Evolutionary conservation across 108 stramenopile genomes (phyloP), one percentile per base, ranked within the genome.

Genomic region (Asterionellopsis glacialis): DNA sequence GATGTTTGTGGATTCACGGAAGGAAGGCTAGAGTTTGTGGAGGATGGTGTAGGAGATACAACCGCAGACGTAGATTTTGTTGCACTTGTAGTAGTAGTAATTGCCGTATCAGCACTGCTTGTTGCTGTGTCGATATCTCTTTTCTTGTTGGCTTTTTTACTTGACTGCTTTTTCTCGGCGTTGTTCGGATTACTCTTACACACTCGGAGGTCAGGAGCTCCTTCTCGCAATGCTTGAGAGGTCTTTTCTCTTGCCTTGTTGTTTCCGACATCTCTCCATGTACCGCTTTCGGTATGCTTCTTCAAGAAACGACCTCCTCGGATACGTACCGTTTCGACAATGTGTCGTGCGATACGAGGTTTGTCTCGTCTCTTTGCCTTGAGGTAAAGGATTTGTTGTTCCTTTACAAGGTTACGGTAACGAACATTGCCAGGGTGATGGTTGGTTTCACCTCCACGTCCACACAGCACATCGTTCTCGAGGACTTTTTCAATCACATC

Each of bases 381-480:
- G 47, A 84, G 51, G 28, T 84, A 84, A 43, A 70, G 62, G 21
- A 68, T 65, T 56, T 79, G 83, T 54, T 70, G 74, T 12, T 65
- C 65, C 69, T 79, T 79, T 58, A 84, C 83, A 12, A 79, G 72
- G 16, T 58, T 28, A 11, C 90, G 82, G 59, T 87, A 91, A 24
- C 63, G 45, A n/a, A 85, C 64, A 59, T 91, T 91, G 1, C 90
- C 90, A 13, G 74, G 73, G 45, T 85, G 90, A 38, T 85, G 81
- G 47, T 91, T 91, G 56, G 90, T 88, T 38, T 85, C 90, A 1
- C 90, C 90, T 13, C 90, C 90, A 5, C 84, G 73, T 39, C 84
- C 84, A 60, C 82, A 89, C 23, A 89, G 74, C 22, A 86, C 85
- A 60, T 90, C 85, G 65, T 83, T 45, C 18, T 41, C 52, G 51